These are phyloP conservation scores for Capronia epimyces DNA, from an alignment of 2,329 filamentous ascomycete species.

Conservation along the genomic window DNA sequence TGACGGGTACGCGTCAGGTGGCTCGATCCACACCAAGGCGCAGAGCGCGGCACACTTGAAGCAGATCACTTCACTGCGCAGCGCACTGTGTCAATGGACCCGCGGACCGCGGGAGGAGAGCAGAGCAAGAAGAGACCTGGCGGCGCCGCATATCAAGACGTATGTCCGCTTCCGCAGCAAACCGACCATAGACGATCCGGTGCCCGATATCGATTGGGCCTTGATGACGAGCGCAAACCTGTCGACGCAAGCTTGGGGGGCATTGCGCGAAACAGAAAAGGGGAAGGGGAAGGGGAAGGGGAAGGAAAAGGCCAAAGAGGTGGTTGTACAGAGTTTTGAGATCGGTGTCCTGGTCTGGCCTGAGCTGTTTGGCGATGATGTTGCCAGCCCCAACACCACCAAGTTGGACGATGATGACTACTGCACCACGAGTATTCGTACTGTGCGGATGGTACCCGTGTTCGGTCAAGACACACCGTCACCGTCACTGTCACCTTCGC, in stretches of 20 bases:
- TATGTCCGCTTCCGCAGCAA: slow-evolving; percentile 61
- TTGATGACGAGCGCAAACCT: slow-evolving; percentile 86
- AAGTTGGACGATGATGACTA: too few species aligned
- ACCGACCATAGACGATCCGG: slow-evolving; percentile 26
- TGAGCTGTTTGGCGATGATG: slow-evolving; percentile 45
- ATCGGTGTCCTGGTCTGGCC: slow-evolving; percentile 82
- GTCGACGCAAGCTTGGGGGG: slow-evolving; percentile 84
- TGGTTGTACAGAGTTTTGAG: slow-evolving; percentile 75
- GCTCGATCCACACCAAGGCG: slow-evolving; percentile 75
- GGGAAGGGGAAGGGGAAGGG: slow-evolving; percentile 33
- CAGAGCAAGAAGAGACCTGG: slow-evolving; percentile 59
- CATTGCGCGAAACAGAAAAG: slow-evolving; percentile 42
- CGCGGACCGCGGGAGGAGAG: slow-evolving; percentile 16
- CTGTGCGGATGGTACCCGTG: slow-evolving; percentile 59
- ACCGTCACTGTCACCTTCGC: neutral
- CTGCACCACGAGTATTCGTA: neutral
- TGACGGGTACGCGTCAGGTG: slow-evolving; percentile 71
- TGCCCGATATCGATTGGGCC: slow-evolving; percentile 67
- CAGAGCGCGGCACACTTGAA: slow-evolving; percentile 64
- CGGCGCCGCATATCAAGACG: slow-evolving; percentile 85
- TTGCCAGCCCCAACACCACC: slow-evolving; percentile 1
- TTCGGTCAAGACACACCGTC: slow-evolving; percentile 58
- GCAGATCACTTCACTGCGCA: slow-evolving; percentile 66
- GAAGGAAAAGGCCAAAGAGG: slow-evolving; percentile 41
- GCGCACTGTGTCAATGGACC: slow-evolving; percentile 67